Evolutionary conservation across 495 filamentous ascomycete genomes (phyloP).

Genomic region (Penicillium chermesinum): DNA sequence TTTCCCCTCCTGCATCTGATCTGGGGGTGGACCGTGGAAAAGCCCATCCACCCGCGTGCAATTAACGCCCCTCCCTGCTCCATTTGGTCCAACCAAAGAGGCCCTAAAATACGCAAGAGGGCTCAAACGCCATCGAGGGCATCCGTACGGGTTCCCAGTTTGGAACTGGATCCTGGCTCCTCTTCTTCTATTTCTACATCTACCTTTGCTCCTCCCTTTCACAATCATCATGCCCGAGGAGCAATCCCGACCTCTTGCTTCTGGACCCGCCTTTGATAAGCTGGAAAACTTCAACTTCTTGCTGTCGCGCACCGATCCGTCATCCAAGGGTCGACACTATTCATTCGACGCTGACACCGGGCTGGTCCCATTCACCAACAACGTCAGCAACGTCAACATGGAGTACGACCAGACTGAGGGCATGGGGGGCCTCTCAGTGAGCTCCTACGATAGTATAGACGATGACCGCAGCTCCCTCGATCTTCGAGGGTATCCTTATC

Average conservation of each 20-base stretch:
- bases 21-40: constrained; percentile 19
- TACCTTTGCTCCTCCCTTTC: constrained; percentile 1
- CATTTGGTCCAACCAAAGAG: neutral
- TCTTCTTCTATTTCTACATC: neutral
- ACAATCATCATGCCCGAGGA: constrained; percentile 39
- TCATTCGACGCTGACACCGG: constrained; percentile 41
- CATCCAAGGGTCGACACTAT: constrained; percentile 36
- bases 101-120: constrained; percentile 12
- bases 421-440: constrained; percentile 45
- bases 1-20: constrained; percentile 18
- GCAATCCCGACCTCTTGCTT: constrained; percentile 24
- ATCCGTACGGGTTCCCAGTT: constrained; percentile 3
- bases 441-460: constrained; percentile 47
- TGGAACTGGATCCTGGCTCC: neutral
- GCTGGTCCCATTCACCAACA: constrained; percentile 26
- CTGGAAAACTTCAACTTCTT: constrained; percentile 44
- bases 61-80: neutral
- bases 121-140: constrained; percentile 4
- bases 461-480: constrained; percentile 42
- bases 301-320: constrained; percentile 36
- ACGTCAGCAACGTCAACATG: constrained; percentile 31
- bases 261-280: constrained; percentile 33
- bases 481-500: constrained; percentile 42
- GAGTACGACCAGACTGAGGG: constrained; percentile 46
- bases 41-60: neutral